Base-by-base conservation (phyloP, 495 filamentous ascomycete genomes). In the Xylaria scruposa region DNA sequence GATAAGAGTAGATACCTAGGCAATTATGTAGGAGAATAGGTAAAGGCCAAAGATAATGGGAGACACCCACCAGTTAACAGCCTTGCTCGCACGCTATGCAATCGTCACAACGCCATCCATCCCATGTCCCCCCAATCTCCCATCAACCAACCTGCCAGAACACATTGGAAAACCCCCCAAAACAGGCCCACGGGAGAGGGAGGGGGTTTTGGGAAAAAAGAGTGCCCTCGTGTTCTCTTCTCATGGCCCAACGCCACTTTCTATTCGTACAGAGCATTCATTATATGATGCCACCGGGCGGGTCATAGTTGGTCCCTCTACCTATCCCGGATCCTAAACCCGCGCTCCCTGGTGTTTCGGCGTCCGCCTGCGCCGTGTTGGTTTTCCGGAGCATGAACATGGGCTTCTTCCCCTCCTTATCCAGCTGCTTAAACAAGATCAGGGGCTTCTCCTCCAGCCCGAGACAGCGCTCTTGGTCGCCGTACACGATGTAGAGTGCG, bases 351-450 rank as follows among this genome's bases (percentile, higher is more conserved):
- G 85, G 85, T 3, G 73, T 75, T 33, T 84, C 85, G 7, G 61
- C 77, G 33, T 84, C 83, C 7, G 77, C 79, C 65, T 81, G 82
- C 7, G 80, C 83, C 38, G 85, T 82, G 63, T 84, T 87, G 26
- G 85, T 88, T 81, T 93, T 93, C 61, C 96, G 84, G 51, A 99
- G 81, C 96, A 99, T 99, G 78, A 98, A 99, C 96, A 99, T 98
- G 42, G 96, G 96, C 78, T 99, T 99, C 80, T 94, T 91, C 15
- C 97, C 97, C 82, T 99, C 96, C 76, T 92, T 93, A 79, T 97
- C 94, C 56, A 98, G 84, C 76, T 98, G 95, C 83, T 99, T 99
- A 85, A 99, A 99, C 70, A 99, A 84, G 69, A 97, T 94, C 53
- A 99, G 85, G 29, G 96, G 96, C 76, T 95, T 93, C 82, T 99